phyloP scores from a whole-genome alignment of 768 basidiomycete species.

The Psilocybe cyanescens region DNA sequence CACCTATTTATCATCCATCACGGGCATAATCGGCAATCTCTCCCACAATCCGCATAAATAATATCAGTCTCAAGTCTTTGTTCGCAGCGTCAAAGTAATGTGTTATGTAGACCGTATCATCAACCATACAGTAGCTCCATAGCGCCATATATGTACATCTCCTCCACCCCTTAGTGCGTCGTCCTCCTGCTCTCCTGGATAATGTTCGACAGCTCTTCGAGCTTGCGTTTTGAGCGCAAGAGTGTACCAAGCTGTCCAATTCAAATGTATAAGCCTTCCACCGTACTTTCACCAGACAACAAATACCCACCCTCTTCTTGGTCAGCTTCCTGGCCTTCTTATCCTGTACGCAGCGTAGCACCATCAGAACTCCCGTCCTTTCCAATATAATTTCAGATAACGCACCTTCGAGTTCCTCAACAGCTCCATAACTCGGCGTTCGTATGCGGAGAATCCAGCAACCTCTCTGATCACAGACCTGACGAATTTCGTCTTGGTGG shows the following conservation, averaged over 20 bases:
- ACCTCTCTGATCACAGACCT: conserved; percentile 95
- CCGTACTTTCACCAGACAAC: background rate
- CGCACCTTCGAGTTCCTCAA: conserved; percentile 95
- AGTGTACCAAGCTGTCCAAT: conserved; percentile 87
- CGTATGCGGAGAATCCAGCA: conserved; percentile 96
- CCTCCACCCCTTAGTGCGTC: conserved; percentile 38
- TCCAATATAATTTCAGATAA: conserved; percentile 5
- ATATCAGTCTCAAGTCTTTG: background rate
- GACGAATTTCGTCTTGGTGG: conserved; percentile 92
- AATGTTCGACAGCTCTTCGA: conserved; percentile 91
- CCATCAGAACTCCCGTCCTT: background rate
- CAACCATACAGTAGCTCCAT: conserved; percentile 6
- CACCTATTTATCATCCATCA: conserved; percentile 1
- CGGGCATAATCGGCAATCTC: too few species aligned
- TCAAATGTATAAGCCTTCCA: conserved; percentile 3
- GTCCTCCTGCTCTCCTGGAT: conserved; percentile 93
- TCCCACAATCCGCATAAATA: too few species aligned
- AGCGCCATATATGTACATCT: conserved; percentile 9
- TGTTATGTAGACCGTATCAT: background rate
- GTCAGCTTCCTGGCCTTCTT: conserved; percentile 99
- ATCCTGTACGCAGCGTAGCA: conserved; percentile 57
- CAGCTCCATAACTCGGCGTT: conserved; percentile 97
- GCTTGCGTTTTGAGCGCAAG: conserved; percentile 96
- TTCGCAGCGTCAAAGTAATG: background rate
- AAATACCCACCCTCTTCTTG: conserved; percentile 90